These are phyloP conservation scores for Rubia tinctorum DNA, from an alignment of 305 asterid species.

Conservation along the genomic window DNA sequence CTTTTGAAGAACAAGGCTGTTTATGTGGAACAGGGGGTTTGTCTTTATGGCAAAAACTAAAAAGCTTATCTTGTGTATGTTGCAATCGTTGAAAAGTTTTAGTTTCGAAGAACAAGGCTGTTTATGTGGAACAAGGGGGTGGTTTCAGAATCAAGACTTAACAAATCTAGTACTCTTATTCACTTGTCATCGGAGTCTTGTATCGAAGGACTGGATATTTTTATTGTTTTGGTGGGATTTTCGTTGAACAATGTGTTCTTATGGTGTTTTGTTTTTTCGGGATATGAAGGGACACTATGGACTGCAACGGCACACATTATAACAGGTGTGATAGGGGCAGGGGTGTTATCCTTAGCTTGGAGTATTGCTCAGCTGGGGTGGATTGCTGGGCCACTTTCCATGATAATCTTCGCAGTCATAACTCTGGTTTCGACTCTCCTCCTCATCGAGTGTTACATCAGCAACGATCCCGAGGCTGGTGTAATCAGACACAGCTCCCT, in stretches of 20 bases:
- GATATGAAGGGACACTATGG: conserved; percentile 57
- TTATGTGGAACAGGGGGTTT: background rate
- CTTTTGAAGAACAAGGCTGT: background rate
- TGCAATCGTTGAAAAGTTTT: background rate
- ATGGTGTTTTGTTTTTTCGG: background rate
- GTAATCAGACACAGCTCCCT: conserved; percentile 22
- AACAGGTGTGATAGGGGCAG: conserved; percentile 83
- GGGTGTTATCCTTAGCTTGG: conserved; percentile 76
- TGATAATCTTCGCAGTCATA: conserved; percentile 56
- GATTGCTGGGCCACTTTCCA: conserved; percentile 68
- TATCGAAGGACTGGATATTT: background rate
- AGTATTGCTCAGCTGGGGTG: conserved; percentile 74
- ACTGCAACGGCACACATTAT: conserved; percentile 70
- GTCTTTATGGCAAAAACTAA: no score
- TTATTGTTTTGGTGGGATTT: background rate
- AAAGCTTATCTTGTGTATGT: background rate
- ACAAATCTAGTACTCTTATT: background rate
- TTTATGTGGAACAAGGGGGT: background rate
- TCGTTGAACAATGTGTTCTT: background rate
- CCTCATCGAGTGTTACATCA: conserved; percentile 57
- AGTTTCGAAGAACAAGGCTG: background rate
- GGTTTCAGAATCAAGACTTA: background rate
- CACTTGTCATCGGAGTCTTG: background rate
- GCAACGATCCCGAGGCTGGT: conserved; percentile 26
- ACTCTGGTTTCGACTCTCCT: conserved; percentile 50